Conservation (phyloP, 2,329 filamentous ascomycete genomes). For the Colletotrichum siamense region DNA sequence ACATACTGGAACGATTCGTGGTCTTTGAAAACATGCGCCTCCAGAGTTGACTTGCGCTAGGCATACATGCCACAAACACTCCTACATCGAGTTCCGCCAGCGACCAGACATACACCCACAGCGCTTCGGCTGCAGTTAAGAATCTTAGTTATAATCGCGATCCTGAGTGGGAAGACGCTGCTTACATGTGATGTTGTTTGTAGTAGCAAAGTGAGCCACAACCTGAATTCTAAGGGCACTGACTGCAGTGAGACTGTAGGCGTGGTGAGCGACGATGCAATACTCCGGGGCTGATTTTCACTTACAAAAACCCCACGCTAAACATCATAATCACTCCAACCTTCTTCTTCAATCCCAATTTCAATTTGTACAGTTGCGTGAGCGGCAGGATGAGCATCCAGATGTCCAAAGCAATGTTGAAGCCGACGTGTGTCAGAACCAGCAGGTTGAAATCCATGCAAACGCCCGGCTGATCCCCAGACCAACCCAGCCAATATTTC, state of each 20-base stretch:
- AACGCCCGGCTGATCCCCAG: slow-evolving; percentile 34
- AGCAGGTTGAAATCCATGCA: slow-evolving; percentile 31
- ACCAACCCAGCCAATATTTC: slow-evolving; percentile 37
- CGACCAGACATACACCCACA: neutral
- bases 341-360: slow-evolving; percentile 34
- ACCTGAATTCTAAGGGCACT: neutral
- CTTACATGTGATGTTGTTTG: neutral
- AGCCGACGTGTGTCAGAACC: slow-evolving; percentile 21
- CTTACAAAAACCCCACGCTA: slow-evolving; percentile 26
- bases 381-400: slow-evolving; percentile 35
- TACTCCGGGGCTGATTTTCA: rapidly evolving
- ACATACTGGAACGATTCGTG: neutral
- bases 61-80: neutral
- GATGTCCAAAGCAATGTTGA: slow-evolving; percentile 37
- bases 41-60: neutral
- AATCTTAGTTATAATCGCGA: neutral
- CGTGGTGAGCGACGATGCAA: neutral
- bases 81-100: neutral
- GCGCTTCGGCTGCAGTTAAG: neutral
- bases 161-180: rapidly evolving
- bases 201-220: neutral
- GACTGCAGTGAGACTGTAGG: neutral
- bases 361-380: slow-evolving; percentile 34
- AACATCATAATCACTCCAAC: slow-evolving; percentile 34
- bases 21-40: neutral